phyloP scores from a whole-genome alignment of 2,329 filamentous ascomycete genomes.

The Colletotrichum endophyticum region DNA sequence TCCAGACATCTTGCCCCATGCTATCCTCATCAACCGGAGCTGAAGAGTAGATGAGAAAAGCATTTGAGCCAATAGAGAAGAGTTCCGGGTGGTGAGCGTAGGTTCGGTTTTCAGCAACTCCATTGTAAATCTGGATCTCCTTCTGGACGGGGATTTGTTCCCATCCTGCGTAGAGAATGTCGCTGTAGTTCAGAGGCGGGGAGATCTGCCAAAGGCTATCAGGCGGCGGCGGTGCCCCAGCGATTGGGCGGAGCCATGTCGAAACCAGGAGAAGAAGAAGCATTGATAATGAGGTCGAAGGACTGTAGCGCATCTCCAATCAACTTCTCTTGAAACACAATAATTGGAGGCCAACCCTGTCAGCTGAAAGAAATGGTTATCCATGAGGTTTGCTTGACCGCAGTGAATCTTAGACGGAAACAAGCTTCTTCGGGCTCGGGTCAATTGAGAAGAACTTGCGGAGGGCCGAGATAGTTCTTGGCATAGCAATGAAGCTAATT shows the following conservation, averaged over 20 bases:
- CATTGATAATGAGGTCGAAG: not conserved
- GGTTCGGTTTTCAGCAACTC: conserved; percentile 23
- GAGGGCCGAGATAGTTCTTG: not conserved
- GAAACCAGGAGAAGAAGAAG: not conserved
- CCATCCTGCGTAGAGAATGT: conserved; percentile 28
- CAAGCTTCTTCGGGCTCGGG: not conserved
- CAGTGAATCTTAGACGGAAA: not conserved
- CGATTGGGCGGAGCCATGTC: not conserved
- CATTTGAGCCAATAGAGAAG: conserved; percentile 19
- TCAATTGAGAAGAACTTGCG: not conserved
- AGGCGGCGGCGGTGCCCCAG: conserved; percentile 4
- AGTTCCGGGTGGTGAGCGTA: conserved; percentile 29
- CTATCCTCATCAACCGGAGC: conserved; percentile 29
- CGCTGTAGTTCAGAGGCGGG: conserved; percentile 26
- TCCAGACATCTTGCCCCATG: conserved; percentile 29
- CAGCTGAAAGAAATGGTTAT: not conserved
- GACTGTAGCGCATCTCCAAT: not conserved
- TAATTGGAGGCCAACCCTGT: not conserved
- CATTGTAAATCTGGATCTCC: conserved; percentile 27
- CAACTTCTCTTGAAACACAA: not conserved
- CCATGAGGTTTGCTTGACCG: not conserved
- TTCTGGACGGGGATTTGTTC: conserved; percentile 22
- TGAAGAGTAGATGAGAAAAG: conserved; percentile 26
- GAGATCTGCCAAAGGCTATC: conserved; percentile 23
- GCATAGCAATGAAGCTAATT: not conserved